Percentiles rank a stretch among this genome's conserved stretches.
Conservation (phyloP, 192 early-diverging fungal species). For the Chytriomyces hyalinus region DNA sequence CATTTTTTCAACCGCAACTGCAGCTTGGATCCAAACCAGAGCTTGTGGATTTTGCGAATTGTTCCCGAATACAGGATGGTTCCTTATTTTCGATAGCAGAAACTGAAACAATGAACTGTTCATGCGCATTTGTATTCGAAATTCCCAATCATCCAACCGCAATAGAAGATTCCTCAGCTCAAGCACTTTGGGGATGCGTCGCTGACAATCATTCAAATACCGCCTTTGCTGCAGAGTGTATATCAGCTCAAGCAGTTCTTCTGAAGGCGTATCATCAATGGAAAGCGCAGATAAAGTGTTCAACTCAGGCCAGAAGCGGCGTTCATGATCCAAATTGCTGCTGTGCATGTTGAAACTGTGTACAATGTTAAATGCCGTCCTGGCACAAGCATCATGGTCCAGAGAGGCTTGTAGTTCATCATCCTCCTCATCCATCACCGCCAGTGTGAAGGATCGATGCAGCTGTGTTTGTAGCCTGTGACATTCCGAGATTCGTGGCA, state of each 20-base stretch:
- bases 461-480: too few relatives aligned
- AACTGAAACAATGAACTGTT: background rate
- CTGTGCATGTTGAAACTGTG: too few relatives aligned
- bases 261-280: background rate
- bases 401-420: too few relatives aligned
- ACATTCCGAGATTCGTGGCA: too few relatives aligned
- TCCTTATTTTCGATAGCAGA: conserved; percentile 5
- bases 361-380: too few relatives aligned
- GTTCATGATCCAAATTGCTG: too few relatives aligned
- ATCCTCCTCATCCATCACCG: too few relatives aligned
- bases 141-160: background rate
- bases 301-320: too few relatives aligned
- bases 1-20: conserved; percentile 2
- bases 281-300: too few relatives aligned
- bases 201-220: background rate
- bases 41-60: conserved; percentile 12
- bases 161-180: background rate
- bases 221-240: background rate
- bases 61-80: conserved; percentile 22
- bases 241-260: background rate
- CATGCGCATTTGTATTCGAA: background rate
- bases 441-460: too few relatives aligned
- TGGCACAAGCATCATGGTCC: too few relatives aligned
- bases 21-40: conserved; percentile 19
- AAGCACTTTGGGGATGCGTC: background rate